These are phyloP conservation scores for Pilasporangium apinafurcum DNA, from an alignment of 352 stramenopile genomes.

Conservation along the genomic window DNA sequence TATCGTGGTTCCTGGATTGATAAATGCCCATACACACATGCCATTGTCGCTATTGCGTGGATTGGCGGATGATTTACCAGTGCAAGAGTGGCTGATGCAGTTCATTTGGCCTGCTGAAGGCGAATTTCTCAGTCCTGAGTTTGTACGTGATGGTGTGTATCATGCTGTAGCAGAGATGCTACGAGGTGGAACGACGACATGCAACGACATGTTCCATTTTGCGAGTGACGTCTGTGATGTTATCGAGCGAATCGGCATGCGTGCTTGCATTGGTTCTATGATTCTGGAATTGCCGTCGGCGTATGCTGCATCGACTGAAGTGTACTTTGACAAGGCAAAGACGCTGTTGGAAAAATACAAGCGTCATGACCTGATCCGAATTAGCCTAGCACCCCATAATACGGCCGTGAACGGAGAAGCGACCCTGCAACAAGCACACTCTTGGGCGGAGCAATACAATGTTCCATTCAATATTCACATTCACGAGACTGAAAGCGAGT, in stretches of 20 bases:
- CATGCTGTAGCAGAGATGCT: conserved; percentile 87
- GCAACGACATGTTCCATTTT: conserved; percentile 92
- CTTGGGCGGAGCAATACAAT: conserved; percentile 38
- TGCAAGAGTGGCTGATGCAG: conserved; percentile 78
- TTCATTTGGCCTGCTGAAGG: conserved; percentile 85
- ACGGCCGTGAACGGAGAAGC: conserved; percentile 83
- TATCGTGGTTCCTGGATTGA: conserved; percentile 45
- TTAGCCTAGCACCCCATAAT: conserved; percentile 71
- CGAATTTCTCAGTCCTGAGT: conserved; percentile 66
- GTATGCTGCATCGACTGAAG: conserved; percentile 45
- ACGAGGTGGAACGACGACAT: conserved; percentile 82
- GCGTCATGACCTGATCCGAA: conserved; percentile 51
- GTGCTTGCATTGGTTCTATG: conserved; percentile 56
- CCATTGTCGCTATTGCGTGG: conserved; percentile 83
- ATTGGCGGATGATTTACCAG: conserved; percentile 78
- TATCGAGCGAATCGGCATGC: conserved; percentile 60
- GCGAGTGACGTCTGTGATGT: conserved; percentile 41
- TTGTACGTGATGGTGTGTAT: conserved; percentile 63
- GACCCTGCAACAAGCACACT: conserved; percentile 32
- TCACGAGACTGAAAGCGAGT: conserved; percentile 81
- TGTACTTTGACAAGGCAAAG: conserved; percentile 74
- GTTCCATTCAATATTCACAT: conserved; percentile 82
- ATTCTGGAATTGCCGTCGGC: conserved; percentile 71
- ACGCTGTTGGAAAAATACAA: conserved; percentile 60
- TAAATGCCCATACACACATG: conserved; percentile 60